Percentiles rank a stretch among this genome's conserved stretches.
phyloP scores from a whole-genome alignment of 2,329 filamentous ascomycete species.

The Cercospora zeina region DNA sequence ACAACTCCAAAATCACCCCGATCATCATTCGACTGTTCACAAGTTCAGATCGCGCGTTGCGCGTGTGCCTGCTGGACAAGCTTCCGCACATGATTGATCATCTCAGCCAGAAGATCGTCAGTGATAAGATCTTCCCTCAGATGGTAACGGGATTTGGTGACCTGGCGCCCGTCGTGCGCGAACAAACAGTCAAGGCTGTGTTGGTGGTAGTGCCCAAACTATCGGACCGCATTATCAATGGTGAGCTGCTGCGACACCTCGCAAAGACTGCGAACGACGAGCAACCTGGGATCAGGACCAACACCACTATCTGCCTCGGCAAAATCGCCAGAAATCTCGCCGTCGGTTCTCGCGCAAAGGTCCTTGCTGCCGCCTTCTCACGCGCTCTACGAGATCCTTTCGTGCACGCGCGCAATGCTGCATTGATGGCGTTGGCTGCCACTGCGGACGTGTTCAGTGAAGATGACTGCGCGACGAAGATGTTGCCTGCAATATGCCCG shows the following conservation, averaged over 20 bases:
- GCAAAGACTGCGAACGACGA: conserved; percentile 98
- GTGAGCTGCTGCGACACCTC: conserved; percentile 83
- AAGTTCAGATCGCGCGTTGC: conserved; percentile 87
- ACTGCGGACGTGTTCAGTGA: conserved; percentile 85
- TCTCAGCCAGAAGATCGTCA: conserved; percentile 82
- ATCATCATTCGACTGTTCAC: conserved; percentile 84
- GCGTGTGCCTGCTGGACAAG: conserved; percentile 87
- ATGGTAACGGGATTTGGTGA: conserved; percentile 97
- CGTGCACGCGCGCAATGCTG: conserved; percentile 87
- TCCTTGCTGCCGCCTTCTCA: conserved; percentile 88
- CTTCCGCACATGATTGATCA: conserved; percentile 89
- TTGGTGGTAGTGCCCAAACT: conserved; percentile 84
- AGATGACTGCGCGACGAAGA: conserved; percentile 81
- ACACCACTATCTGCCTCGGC: conserved; percentile 94
- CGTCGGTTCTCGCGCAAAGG: conserved; percentile 73
- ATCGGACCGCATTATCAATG: conserved; percentile 89
- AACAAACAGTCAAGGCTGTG: conserved; percentile 94
- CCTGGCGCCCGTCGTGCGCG: conserved; percentile 82
- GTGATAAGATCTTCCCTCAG: conserved; percentile 94
- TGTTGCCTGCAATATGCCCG: conserved; percentile 82
- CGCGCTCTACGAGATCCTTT: conserved; percentile 90
- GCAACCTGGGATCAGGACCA: conserved; percentile 93
- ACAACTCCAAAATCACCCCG: conserved; percentile 77
- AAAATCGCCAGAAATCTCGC: conserved; percentile 93
- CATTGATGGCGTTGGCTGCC: conserved; percentile 79